Evolutionary conservation across 1,284 basidiomycete genomes (phyloP).

Genomic region (Ceratobasidium papillatum): DNA sequence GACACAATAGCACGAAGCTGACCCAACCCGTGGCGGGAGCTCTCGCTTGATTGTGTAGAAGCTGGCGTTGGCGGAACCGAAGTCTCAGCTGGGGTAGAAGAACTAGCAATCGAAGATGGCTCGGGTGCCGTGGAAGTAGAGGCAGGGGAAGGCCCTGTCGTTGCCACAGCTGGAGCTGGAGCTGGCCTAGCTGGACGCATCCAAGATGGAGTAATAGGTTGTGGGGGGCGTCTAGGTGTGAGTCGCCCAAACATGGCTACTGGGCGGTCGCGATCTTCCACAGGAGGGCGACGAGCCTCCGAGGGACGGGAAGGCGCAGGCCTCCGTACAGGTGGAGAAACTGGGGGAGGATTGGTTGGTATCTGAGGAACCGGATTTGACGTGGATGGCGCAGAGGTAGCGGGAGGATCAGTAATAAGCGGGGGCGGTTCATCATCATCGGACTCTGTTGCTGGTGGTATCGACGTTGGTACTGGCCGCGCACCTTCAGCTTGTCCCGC

Average conservation of each 20-base stretch:
- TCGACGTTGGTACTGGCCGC: neutral
- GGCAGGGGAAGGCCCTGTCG: neutral
- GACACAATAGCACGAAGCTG: slow-evolving; percentile 20
- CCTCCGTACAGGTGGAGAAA: neutral
- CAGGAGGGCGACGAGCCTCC: neutral
- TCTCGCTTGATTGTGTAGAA: neutral
- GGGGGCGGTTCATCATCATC: neutral
- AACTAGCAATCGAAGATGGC: neutral
- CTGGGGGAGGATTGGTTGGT: neutral
- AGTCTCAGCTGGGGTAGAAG: neutral
- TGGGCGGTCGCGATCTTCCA: slow-evolving; percentile 15
- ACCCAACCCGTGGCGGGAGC: neutral
- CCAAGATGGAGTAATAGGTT: slow-evolving; percentile 32
- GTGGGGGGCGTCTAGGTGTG: slow-evolving; percentile 22
- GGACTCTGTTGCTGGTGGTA: neutral
- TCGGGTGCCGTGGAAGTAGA: neutral
- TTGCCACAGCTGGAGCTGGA: neutral
- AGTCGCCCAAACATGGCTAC: slow-evolving; percentile 29
- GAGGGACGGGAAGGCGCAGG: neutral
- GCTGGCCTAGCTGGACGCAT: slow-evolving; percentile 20
- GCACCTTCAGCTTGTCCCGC: neutral
- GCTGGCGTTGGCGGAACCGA: neutral
- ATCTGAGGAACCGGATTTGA: neutral
- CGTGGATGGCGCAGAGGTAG: neutral
- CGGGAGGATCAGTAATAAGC: neutral